phyloP scores from a whole-genome alignment of 2,329 filamentous ascomycete species.

The Colletotrichum liaoningense region DNA sequence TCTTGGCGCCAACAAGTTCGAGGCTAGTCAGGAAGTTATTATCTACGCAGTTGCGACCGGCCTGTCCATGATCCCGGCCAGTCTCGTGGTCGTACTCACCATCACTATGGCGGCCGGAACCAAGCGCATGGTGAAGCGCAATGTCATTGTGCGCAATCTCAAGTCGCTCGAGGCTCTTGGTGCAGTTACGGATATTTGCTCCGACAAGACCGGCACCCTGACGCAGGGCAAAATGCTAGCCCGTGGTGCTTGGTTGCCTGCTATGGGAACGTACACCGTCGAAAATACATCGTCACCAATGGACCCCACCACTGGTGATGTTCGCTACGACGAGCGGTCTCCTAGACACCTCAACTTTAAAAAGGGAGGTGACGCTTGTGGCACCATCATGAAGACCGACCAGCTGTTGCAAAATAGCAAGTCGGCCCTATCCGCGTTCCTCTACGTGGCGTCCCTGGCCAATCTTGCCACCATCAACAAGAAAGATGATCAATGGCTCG shows the following conservation, averaged over 20 bases:
- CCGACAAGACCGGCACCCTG: constrained; percentile 69
- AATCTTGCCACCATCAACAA: constrained; percentile 63
- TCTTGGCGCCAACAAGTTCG: constrained; percentile 71
- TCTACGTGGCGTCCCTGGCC: constrained; percentile 69
- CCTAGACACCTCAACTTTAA: constrained; percentile 27
- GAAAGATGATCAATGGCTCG: constrained; percentile 62
- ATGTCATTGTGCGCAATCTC: constrained; percentile 65
- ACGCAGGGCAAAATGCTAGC: constrained; percentile 75
- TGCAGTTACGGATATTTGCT: constrained; percentile 58
- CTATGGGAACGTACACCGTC: constrained; percentile 67
- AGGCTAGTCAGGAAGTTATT: constrained; percentile 67
- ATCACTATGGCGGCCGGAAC: constrained; percentile 69
- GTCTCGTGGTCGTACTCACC: constrained; percentile 63
- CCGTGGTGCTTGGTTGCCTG: constrained; percentile 69
- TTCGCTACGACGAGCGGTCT: constrained; percentile 49
- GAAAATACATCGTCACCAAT: constrained; percentile 65
- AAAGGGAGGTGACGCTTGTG: constrained; percentile 38
- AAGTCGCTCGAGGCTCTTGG: constrained; percentile 69
- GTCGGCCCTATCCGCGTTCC: constrained; percentile 60
- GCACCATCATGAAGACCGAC: constrained; percentile 40
- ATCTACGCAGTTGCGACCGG: constrained; percentile 62
- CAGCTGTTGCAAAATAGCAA: constrained; percentile 55
- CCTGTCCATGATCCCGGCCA: constrained; percentile 64
- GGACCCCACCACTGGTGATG: constrained; percentile 65
- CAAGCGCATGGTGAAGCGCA: constrained; percentile 62